Conservation (phyloP, 1,139 yeast species). For the Candida anutae region DNA sequence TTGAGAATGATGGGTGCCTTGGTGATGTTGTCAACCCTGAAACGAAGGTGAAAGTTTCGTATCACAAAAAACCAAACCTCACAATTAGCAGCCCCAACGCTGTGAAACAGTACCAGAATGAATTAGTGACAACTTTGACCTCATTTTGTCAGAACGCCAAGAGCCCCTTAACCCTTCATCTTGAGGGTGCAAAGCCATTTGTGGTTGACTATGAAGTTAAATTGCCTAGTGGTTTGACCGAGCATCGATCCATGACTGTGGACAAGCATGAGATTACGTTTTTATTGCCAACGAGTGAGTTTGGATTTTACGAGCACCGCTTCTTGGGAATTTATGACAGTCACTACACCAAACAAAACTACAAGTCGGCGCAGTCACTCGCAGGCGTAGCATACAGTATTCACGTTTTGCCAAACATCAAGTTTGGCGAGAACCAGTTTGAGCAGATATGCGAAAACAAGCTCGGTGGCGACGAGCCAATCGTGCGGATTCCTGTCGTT, state of each 20-base stretch:
- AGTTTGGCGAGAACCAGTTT: conserved; percentile 34
- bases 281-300: conserved; percentile 25
- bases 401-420: conserved; percentile 50
- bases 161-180: conserved; percentile 16
- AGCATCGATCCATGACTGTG: conserved; percentile 24
- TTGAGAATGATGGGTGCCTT: conserved; percentile 59
- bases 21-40: conserved; percentile 41
- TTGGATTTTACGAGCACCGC: conserved; percentile 55
- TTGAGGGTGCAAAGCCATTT: conserved; percentile 67
- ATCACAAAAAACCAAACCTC: conserved; percentile 51
- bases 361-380: conserved; percentile 17
- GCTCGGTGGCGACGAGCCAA: conserved; percentile 15
- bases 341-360: conserved; percentile 45
- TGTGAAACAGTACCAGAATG: conserved; percentile 13
- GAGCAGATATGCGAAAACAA: conserved; percentile 54
- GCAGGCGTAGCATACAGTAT: conserved; percentile 54
- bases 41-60: conserved; percentile 36
- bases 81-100: conserved; percentile 14
- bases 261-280: conserved; percentile 19
- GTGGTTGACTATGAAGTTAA: conserved; percentile 57
- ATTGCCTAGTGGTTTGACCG: conserved; percentile 49
- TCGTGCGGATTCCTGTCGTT: conserved; percentile 50
- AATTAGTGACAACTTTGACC: conserved; percentile 14
- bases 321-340: conserved; percentile 63
- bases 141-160: conserved; percentile 28